Evolutionary conservation across 371 early-diverging fungal genomes (phyloP), one percentile per base, ranked within the genome.

Genomic region (Apophysomyces variabilis): DNA sequence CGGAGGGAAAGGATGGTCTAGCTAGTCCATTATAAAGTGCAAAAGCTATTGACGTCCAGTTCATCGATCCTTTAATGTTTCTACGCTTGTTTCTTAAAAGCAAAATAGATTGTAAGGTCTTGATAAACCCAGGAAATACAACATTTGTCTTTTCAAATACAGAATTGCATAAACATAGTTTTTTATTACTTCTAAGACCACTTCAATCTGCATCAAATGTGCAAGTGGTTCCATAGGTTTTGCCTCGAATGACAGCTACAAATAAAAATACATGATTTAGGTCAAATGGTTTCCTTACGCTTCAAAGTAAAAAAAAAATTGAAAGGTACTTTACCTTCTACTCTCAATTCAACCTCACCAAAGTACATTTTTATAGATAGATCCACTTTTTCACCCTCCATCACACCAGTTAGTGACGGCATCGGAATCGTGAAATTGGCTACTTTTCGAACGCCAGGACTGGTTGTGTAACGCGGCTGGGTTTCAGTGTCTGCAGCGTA

Each of bases 321-420:
- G 18, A 18, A 18, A 18, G 18, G 57, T 38, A 26, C 26, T 26
- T 61, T 75, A 75, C 75, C 75, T 74, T 82, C 82, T 36, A 82
- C 82, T 61, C 76, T 73, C 61, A 82, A 69, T 68, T 82, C 82
- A n/a, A 82, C 79, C 63, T 83, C 83, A 64, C 83, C 83, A 74
- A 76, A 44, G 67, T 66, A 71, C 76, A 79, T 63, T 65, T 74
- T 61, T 45, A 79, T 76, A 41, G 78, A 72, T n/a, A 82, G 58
- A 58, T 80, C 80, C 13, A 83, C 75, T 54, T 76, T 78, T 54
- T 78, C 75, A 7, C 83, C 83, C 60, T 78, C 75, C 62, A 73
- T 67, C 3, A 78, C 76, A 35, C 80, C 73, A 11, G 80, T 67
- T 7, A 79, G 59, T 11, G 73, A 64, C 38, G 83, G 83, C 83